These are phyloP conservation scores for Diatrype stigma DNA, from an alignment of 2,329 filamentous ascomycete species.

Conservation along the genomic window DNA sequence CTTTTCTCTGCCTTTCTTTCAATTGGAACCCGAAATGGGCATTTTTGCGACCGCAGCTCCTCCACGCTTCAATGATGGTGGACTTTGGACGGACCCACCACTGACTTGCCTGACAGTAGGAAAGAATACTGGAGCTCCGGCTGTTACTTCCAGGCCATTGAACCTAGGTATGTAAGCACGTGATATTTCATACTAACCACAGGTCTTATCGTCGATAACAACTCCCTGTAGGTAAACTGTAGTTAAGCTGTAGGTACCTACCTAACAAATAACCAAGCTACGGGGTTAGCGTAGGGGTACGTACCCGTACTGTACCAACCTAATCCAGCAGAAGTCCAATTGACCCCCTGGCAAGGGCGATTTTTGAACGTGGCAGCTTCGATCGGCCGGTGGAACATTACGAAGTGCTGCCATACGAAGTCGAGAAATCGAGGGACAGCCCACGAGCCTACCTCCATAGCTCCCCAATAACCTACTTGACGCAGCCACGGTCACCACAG, in stretches of 20 bases:
- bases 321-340: background rate
- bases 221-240: background rate
- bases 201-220: background rate
- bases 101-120: too few relatives aligned
- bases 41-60: background rate
- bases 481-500: too few relatives aligned
- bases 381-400: background rate
- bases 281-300: too few relatives aligned
- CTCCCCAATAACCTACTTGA: constrained; percentile 5
- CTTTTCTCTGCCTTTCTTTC: background rate
- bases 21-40: background rate
- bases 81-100: background rate
- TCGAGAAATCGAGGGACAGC: too few relatives aligned
- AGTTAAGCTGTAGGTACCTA: background rate
- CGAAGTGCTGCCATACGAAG: background rate
- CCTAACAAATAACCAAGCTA: too few relatives aligned
- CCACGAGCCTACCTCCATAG: constrained; percentile 5
- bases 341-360: constrained; percentile 21
- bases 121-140: too few relatives aligned
- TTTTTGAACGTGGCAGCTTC: constrained; percentile 53
- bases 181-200: background rate
- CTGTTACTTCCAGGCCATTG: too few relatives aligned
- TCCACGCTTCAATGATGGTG: background rate
- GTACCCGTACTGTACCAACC: too few relatives aligned
- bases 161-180: background rate